phyloP scores from a whole-genome alignment of 345 rosid species.

The Brassica cretica region DNA sequence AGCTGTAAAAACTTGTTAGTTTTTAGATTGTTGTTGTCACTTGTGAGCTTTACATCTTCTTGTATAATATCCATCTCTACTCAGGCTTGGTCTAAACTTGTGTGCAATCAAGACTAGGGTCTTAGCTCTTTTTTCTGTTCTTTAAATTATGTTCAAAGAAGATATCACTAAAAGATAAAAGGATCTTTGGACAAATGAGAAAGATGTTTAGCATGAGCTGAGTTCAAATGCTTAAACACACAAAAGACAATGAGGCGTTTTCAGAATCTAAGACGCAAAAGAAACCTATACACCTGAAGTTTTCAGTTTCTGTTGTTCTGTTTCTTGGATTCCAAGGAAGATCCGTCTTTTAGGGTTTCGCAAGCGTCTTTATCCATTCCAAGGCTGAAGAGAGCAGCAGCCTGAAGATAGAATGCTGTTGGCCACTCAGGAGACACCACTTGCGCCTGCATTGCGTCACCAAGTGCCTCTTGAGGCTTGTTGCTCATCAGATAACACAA shows the following conservation, averaged over 20 bases:
- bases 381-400: slow-evolving; percentile 79
- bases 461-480: slow-evolving; percentile 82
- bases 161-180: slow-evolving; percentile 5
- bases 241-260: slow-evolving; percentile 30
- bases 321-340: slow-evolving; percentile 69
- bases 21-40: slow-evolving; percentile 26
- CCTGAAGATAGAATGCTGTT: slow-evolving; percentile 78
- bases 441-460: slow-evolving; percentile 84
- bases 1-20: slow-evolving; percentile 34
- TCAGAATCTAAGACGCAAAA: too few relatives aligned
- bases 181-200: slow-evolving; percentile 32
- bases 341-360: slow-evolving; percentile 83
- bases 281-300: slow-evolving; percentile 1
- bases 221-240: slow-evolving; percentile 30
- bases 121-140: slow-evolving; percentile 5
- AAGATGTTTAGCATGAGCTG: slow-evolving; percentile 23
- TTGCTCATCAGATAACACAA: slow-evolving; percentile 68
- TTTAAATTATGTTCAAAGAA: slow-evolving; percentile 14
- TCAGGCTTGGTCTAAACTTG: slow-evolving; percentile 10
- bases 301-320: slow-evolving; percentile 55
- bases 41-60: slow-evolving; percentile 34
- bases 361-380: slow-evolving; percentile 79
- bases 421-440: slow-evolving; percentile 79
- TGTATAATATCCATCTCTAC: slow-evolving; percentile 32
- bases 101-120: neutral